phyloP scores from a whole-genome alignment of 148 eudicot species.

The Spergularia marina region DNA sequence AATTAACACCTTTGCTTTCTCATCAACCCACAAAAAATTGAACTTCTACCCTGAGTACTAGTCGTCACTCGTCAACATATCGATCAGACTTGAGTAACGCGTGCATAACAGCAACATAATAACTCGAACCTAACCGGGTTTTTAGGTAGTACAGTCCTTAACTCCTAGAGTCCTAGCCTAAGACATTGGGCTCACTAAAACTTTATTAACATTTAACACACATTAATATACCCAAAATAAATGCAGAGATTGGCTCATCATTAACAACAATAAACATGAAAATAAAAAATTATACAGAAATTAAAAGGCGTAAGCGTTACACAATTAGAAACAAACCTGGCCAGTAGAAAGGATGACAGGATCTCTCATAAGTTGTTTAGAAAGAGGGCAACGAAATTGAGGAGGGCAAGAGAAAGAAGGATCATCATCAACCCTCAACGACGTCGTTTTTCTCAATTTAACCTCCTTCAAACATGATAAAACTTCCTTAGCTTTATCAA shows the following conservation, averaged over 20 bases:
- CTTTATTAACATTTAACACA: too few relatives aligned
- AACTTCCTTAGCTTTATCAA: slow-evolving; percentile 61
- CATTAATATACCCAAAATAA: too few relatives aligned
- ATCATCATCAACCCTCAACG: slow-evolving; percentile 20
- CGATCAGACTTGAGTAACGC: too few relatives aligned
- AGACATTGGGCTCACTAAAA: too few relatives aligned
- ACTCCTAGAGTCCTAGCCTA: too few relatives aligned
- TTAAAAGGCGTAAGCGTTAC: background rate
- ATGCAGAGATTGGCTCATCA: too few relatives aligned
- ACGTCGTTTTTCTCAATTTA: slow-evolving; percentile 37
- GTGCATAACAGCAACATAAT: too few relatives aligned
- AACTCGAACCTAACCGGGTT: background rate
- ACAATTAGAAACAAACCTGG: slow-evolving; percentile 41
- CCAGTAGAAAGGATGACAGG: slow-evolving; percentile 85
- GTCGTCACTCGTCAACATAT: too few relatives aligned
- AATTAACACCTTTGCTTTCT: background rate
- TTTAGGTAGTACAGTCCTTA: too few relatives aligned
- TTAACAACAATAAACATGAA: background rate
- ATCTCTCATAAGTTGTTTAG: slow-evolving; percentile 77
- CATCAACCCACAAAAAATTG: background rate
- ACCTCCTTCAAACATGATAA: slow-evolving; percentile 50
- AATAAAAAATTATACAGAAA: background rate
- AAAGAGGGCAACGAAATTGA: slow-evolving; percentile 78
- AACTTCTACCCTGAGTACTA: too few relatives aligned
- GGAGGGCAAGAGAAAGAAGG: slow-evolving; percentile 39